Evolutionary conservation across 306 rosid species (phyloP), one percentile per base, ranked within the genome.

Genomic region (Quercus alba): DNA sequence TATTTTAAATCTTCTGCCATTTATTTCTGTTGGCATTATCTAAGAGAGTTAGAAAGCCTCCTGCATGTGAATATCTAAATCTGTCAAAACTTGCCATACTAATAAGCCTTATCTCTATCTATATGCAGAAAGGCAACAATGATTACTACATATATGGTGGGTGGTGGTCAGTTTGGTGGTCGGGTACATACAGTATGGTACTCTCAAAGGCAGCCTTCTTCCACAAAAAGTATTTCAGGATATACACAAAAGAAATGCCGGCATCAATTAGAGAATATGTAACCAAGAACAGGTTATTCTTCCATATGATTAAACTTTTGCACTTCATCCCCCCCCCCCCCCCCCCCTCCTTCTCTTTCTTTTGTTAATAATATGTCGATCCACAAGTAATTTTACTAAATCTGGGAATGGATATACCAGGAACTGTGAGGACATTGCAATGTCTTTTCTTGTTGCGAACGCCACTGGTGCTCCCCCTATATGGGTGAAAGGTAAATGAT

Each of bases 121-220:
- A 56, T 30, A 33, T 87, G 86, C 91, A 93, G 98, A 80, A 84
- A 38, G 92, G 78, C n/a, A 58, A 82, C 77, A 38, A 19, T 75
- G 81, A 76, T 83, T 77, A 73, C 76, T 93, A 80, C 74, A 76
- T 2, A 28, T 95, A 95, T 84, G 97, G 98, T 26, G 99, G 99
- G 76, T 95, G 99, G 99, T 93, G 97, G 99, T 93, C 98, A 3
- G 99, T 95, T 74, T 95, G 99, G 99, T 95, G 99, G 99, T 90
- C 92, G 18, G 99, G 99, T 49, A 85, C 91, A 28, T 95, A 95
- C 85, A 95, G 99, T 77, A 91, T 95, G 94, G 96, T 95, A 52
- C 97, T 95, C 66, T 95, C 99, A 12, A 95, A 95, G 91, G 99
- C 99, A 35, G 98, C 99, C 38, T 93, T 95, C 84, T 93, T 95